These are phyloP conservation scores for Sarcodon aspratus DNA, from an alignment of 768 basidiomycete genomes.

Conservation along the genomic window DNA sequence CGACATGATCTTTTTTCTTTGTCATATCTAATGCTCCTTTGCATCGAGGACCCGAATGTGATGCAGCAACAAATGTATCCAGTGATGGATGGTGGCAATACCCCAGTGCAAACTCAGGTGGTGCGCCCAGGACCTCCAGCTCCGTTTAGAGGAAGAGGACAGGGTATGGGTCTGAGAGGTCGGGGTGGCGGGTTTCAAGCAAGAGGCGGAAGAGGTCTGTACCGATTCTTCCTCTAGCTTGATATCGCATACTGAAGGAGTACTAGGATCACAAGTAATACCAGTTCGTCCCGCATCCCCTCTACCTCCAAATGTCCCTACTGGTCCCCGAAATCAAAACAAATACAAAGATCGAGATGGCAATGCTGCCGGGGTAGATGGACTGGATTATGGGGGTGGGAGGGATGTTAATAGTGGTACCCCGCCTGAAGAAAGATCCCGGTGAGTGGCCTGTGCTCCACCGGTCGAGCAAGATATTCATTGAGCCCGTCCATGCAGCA, in stretches of 20 bases:
- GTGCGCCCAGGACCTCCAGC: slow-evolving; percentile 21
- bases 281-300: slow-evolving; percentile 75
- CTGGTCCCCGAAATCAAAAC: slow-evolving; percentile 79
- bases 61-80: slow-evolving; percentile 66
- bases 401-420: slow-evolving; percentile 12
- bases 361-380: slow-evolving; percentile 77
- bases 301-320: slow-evolving; percentile 78
- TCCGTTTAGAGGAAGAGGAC: slow-evolving; percentile 31
- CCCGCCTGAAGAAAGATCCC: slow-evolving; percentile 29
- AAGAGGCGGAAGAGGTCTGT: slow-evolving; percentile 33
- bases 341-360: slow-evolving; percentile 86
- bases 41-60: slow-evolving; percentile 38
- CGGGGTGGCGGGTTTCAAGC: slow-evolving; percentile 26
- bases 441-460: slow-evolving; percentile 25
- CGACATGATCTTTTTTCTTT: neutral
- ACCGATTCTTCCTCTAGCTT: neutral
- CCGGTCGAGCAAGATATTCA: neutral
- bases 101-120: slow-evolving; percentile 27
- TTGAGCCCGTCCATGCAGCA: slow-evolving; percentile 27
- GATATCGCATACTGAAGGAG: neutral
- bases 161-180: slow-evolving; percentile 26
- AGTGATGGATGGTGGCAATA: slow-evolving; percentile 42
- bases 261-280: slow-evolving; percentile 20
- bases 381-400: slow-evolving; percentile 74
- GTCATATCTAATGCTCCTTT: slow-evolving; percentile 2